A percentile compares a stretch with the other conserved stretches of the same genome.
phyloP scores from a whole-genome alignment of 2,329 filamentous ascomycete genomes.

The Alternaria arborescens region DNA sequence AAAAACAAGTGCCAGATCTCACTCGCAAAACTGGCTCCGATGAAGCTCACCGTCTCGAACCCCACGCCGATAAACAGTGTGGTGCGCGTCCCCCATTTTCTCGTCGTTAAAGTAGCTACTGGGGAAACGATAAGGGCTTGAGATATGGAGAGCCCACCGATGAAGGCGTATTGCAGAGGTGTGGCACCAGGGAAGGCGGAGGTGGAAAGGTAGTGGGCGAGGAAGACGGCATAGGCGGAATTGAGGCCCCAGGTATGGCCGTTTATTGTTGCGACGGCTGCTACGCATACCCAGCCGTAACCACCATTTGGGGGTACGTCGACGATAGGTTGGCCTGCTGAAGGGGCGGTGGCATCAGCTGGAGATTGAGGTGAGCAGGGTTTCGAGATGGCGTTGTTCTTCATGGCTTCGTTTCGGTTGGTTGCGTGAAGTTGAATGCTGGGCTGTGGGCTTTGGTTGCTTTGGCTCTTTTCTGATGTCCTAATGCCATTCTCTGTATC shows the following conservation, averaged over 20 bases:
- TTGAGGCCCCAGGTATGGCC: conserved; percentile 78
- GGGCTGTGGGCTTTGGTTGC: background rate
- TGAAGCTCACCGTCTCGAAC: conserved; percentile 70
- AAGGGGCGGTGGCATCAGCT: accelerated
- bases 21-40: conserved; percentile 73
- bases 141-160: conserved; percentile 75
- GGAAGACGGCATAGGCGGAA: conserved; percentile 74
- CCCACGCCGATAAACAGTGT: conserved; percentile 71
- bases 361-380: background rate
- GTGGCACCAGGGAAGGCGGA: conserved; percentile 70
- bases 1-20: conserved; percentile 80
- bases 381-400: background rate
- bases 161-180: conserved; percentile 75
- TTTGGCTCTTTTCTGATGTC: background rate
- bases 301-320: conserved; percentile 67
- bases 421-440: background rate
- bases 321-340: background rate
- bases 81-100: conserved; percentile 68
- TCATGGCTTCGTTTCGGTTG: background rate
- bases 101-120: conserved; percentile 68
- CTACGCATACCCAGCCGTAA: conserved; percentile 67
- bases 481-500: background rate
- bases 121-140: conserved; percentile 74
- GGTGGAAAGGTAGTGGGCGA: conserved; percentile 73
- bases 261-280: conserved; percentile 43